A percentile compares a stretch with the other conserved stretches of the same genome.
phyloP scores from a whole-genome alignment of 345 rosid species.

The Trapa bicornis region DNA sequence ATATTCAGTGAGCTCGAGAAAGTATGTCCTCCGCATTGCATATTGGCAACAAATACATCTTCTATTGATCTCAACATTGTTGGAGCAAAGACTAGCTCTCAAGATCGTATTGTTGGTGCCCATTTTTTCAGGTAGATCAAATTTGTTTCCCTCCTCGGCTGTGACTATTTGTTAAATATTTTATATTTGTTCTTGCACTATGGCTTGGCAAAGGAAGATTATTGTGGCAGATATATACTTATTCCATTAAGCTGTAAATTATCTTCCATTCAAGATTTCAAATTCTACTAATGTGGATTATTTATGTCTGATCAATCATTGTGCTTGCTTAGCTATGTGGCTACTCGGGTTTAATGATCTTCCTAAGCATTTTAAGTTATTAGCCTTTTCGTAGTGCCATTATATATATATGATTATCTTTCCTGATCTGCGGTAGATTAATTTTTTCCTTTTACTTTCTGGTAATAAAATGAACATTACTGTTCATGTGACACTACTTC shows the following conservation, averaged over 20 bases:
- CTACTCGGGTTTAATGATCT: background rate
- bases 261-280: background rate
- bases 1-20: constrained; percentile 79
- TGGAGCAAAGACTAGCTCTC: constrained; percentile 66
- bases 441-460: background rate
- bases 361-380: background rate
- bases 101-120: constrained; percentile 85
- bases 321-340: background rate
- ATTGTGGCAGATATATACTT: background rate
- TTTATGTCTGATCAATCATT: background rate
- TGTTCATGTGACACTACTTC: background rate
- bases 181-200: background rate
- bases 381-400: background rate
- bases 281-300: background rate
- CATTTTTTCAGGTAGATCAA: constrained; percentile 78
- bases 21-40: constrained; percentile 71
- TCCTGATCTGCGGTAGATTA: background rate
- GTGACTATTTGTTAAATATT: background rate
- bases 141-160: background rate
- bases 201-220: background rate
- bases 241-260: background rate
- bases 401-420: background rate
- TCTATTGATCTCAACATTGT: constrained; percentile 63
- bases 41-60: constrained; percentile 88
- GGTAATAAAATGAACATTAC: background rate